phyloP scores from a whole-genome alignment of 1,139 yeast genomes.

The Yamadazyma pseudoaaseri region DNA sequence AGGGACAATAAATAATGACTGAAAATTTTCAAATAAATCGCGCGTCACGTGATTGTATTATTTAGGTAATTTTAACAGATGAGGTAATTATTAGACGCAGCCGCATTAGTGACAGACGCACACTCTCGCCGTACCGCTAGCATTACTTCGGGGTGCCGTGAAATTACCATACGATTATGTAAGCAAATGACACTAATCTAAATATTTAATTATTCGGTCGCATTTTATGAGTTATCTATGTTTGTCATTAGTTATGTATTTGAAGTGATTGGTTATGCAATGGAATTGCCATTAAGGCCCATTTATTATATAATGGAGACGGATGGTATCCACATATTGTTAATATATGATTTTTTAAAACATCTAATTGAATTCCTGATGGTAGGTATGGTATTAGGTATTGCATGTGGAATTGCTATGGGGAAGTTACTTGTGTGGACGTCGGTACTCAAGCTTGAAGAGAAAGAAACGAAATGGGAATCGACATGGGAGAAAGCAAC shows the following conservation, averaged over 20 bases:
- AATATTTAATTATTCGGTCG: background rate
- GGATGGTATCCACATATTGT: conserved; percentile 8
- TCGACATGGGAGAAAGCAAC: background rate
- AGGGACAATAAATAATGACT: background rate
- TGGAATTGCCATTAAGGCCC: conserved; percentile 23
- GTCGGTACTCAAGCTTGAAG: background rate
- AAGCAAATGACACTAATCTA: background rate
- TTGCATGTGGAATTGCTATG: conserved; percentile 15
- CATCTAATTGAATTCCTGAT: conserved; percentile 20
- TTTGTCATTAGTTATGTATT: conserved; percentile 1
- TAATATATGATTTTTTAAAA: conserved; percentile 8
- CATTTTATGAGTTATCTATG: background rate
- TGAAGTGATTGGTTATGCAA: conserved; percentile 6
- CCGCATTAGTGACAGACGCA: too few species aligned
- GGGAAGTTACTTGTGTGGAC: background rate
- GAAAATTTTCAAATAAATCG: background rate
- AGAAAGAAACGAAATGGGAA: background rate
- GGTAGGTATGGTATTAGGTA: conserved; percentile 24
- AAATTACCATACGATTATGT: background rate
- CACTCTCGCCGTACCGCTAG: too few species aligned
- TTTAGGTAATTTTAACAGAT: too few species aligned
- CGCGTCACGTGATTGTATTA: conserved; percentile 2
- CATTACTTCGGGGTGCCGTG: too few species aligned
- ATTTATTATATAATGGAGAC: conserved; percentile 16
- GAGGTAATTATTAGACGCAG: too few species aligned